phyloP scores from a whole-genome alignment of 2,329 filamentous ascomycete species.

The Xylaria sp. region DNA sequence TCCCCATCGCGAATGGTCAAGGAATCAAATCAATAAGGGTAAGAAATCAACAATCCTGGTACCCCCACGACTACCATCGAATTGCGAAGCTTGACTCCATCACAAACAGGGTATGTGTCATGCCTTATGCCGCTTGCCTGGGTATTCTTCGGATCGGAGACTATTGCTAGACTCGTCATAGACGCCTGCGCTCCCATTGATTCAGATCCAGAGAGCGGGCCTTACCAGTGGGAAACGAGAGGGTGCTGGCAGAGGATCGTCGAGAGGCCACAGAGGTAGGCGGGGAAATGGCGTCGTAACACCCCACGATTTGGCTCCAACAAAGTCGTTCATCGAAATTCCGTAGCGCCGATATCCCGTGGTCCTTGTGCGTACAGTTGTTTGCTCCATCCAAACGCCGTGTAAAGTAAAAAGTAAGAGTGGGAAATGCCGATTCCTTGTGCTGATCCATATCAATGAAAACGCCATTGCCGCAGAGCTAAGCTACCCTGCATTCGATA shows the following conservation, averaged over 20 bases:
- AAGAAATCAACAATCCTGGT: background rate
- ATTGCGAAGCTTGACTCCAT: conserved; percentile 7
- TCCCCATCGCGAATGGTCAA: conserved; percentile 6
- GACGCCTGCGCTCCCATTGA: conserved; percentile 6
- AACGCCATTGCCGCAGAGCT: conserved; percentile 26
- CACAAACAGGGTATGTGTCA: conserved; percentile 15
- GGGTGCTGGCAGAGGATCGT: conserved; percentile 10
- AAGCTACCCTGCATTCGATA: conserved; percentile 9
- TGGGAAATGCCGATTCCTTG: conserved; percentile 24
- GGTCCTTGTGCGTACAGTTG: conserved; percentile 7
- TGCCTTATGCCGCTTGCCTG: conserved; percentile 21
- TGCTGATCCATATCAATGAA: conserved; percentile 30
- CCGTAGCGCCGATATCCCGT: conserved; percentile 32
- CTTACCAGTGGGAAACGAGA: conserved; percentile 8
- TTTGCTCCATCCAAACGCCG: conserved; percentile 30
- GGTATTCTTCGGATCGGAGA: conserved; percentile 25
- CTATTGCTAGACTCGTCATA: conserved; percentile 22
- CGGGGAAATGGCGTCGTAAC: conserved; percentile 26
- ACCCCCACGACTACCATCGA: conserved; percentile 28
- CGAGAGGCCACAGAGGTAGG: conserved; percentile 14
- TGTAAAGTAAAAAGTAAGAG: conserved; percentile 18
- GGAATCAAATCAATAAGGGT: conserved; percentile 8
- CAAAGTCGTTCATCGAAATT: conserved; percentile 11
- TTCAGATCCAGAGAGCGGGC: conserved; percentile 19
- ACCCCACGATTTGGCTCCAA: conserved; percentile 26